Evolutionary conservation across 495 filamentous ascomycete species (phyloP).

Genomic region (Hypoxylon subgilvum): DNA sequence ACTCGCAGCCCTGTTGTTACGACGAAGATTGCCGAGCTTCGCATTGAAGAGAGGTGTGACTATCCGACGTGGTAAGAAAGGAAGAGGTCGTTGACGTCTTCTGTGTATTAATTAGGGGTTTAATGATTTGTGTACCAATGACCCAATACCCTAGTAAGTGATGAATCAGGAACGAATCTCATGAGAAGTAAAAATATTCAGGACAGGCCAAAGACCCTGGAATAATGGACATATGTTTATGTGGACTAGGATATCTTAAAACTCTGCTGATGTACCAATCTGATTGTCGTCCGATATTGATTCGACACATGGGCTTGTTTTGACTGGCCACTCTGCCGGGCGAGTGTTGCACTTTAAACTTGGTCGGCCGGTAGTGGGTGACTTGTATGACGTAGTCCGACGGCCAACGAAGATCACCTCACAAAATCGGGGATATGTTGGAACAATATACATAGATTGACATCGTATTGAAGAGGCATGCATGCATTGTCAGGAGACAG

Average conservation of each 20-base stretch:
- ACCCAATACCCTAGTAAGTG: too few relatives aligned
- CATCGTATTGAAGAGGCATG: too few relatives aligned
- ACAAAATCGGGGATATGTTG: not conserved
- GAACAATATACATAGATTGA: not conserved
- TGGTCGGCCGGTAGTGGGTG: conserved; percentile 22
- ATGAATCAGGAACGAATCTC: too few relatives aligned
- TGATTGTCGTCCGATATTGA: not conserved
- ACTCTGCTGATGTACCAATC: not conserved
- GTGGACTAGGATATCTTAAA: too few relatives aligned
- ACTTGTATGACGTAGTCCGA: conserved; percentile 18
- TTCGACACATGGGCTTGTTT: not conserved
- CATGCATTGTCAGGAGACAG: too few relatives aligned
- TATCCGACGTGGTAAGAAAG: too few relatives aligned
- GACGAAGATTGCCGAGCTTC: too few relatives aligned
- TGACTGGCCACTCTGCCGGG: conserved; percentile 4
- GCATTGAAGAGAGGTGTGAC: too few relatives aligned
- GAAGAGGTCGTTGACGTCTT: too few relatives aligned
- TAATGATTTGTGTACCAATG: too few relatives aligned
- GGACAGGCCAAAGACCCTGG: not conserved
- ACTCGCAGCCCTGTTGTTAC: not conserved
- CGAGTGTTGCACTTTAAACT: conserved; percentile 19
- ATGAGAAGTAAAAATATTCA: too few relatives aligned
- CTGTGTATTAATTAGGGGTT: too few relatives aligned
- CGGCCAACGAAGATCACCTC: not conserved
- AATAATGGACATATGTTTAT: not conserved